Base-by-base conservation (phyloP, 768 basidiomycete genomes). In the Boletus rubescentipes region DNA sequence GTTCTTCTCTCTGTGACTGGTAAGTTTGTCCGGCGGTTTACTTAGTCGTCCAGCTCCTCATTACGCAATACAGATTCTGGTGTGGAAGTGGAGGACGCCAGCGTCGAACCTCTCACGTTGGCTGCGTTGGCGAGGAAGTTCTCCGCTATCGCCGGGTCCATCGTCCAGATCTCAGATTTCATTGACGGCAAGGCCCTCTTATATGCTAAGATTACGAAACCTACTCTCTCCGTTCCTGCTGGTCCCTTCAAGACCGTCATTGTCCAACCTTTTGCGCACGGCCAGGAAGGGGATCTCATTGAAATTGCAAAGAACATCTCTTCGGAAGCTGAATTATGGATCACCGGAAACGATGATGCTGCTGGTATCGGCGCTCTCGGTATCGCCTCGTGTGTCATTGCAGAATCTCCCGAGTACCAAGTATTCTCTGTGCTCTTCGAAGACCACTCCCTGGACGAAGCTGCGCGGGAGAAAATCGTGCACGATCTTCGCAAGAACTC, bases 331-430 rank as follows among this genome's bases (percentile, higher is more conserved):
- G 67, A 69, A 21, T 18, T 69, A 3, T 69, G 67, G 67, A 60
- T 69, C 46, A 65, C 59, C 2, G 66, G 66, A 5, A 70, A 69
- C 31, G 67, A 69, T 35, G 60, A 70, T 29, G 61, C 67, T 2
- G 66, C 55, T 43, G 67, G 67, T 29, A 69, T 69, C 15, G 68
- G 66, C 11, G 68, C 67, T 16, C 59, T 69, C 14, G 68, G 67
- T 26, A 32, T 69, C 20, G 63, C 66, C 3, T 65, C 68, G 0
- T 69, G 67, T 46, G 46, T 69, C 6, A 60, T 67, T 4, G 66
- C 68, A 9, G 67, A 69, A 21, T 69, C 66, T 5, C 65, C 66
- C 12, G 68, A 67, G 32, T 69, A 65, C 42, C 60, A 57, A 30
- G 64, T 66, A 2, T 69, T 58, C 26, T 67, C 66, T 2, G 51